Percentiles rank a stretch among this genome's conserved stretches.
These are phyloP conservation scores for Erysiphe pulchra DNA, from an alignment of 2,329 filamentous ascomycete species.

Conservation along the genomic window DNA sequence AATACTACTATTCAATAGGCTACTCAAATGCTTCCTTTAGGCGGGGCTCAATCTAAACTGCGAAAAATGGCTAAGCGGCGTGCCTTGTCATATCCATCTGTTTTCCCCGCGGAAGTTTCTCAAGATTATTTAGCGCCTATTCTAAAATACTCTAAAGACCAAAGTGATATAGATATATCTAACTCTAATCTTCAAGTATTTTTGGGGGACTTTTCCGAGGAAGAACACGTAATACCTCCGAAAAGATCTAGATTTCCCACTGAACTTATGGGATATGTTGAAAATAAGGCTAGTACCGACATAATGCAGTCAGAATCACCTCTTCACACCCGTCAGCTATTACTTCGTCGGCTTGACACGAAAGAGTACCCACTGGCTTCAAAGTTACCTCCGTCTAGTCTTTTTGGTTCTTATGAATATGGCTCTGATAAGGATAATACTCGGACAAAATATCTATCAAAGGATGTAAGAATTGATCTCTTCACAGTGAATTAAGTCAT, in stretches of 20 bases:
- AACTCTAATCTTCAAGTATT: conserved; percentile 8
- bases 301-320: conserved; percentile 47
- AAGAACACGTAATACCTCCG: conserved; percentile 6
- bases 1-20: too few species aligned
- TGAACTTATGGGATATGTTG: conserved; percentile 36
- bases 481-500: too few species aligned
- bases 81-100: conserved; percentile 2
- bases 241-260: conserved; percentile 15
- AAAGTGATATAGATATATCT: conserved; percentile 6
- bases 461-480: neutral
- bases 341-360: conserved; percentile 44
- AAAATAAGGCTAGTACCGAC: conserved; percentile 57
- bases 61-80: neutral
- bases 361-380: conserved; percentile 77
- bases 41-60: too few species aligned
- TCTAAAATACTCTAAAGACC: conserved; percentile 5
- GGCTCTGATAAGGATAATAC: too few species aligned
- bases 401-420: conserved; percentile 48
- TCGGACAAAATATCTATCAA: too few species aligned
- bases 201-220: conserved; percentile 10
- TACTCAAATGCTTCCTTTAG: too few species aligned
- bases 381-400: conserved; percentile 53
- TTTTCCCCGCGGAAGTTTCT: conserved; percentile 4
- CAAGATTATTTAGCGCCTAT: conserved; percentile 9
- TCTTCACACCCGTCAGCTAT: conserved; percentile 44